A percentile compares a stretch with the other conserved stretches of the same genome.
Conservation (phyloP, 163 green algal species). For the Coccomyxa subellipsoidea region DNA sequence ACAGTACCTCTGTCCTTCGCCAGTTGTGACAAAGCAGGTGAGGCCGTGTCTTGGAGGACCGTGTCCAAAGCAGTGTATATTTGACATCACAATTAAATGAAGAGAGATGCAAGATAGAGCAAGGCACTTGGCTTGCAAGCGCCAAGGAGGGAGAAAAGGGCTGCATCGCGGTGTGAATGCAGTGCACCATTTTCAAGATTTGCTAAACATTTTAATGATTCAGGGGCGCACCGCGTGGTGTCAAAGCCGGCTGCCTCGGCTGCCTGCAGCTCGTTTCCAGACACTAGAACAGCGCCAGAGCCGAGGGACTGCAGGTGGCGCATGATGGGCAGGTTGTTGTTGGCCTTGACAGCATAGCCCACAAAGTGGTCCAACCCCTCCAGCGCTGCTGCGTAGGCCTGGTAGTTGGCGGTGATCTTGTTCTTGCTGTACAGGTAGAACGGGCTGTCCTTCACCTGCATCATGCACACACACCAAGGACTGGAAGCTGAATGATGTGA, state of each 20-base stretch:
- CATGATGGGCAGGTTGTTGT: constrained; percentile 93
- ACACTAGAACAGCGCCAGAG: constrained; percentile 88
- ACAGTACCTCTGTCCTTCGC: too few species aligned
- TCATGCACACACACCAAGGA: not conserved
- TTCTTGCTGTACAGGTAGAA: constrained; percentile 83
- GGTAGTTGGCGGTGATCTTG: constrained; percentile 74
- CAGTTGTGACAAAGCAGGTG: too few species aligned
- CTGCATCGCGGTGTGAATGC: too few species aligned
- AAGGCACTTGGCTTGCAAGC: too few species aligned
- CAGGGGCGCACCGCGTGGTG: constrained; percentile 59
- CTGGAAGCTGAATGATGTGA: not conserved
- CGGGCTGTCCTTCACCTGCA: constrained; percentile 60
- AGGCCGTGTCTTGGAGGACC: too few species aligned
- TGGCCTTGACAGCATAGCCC: constrained; percentile 95
- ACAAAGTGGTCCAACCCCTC: constrained; percentile 85
- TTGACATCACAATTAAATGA: too few species aligned
- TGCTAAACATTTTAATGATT: too few species aligned
- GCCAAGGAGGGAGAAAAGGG: too few species aligned
- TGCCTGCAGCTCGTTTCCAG: constrained; percentile 85
- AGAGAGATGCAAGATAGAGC: too few species aligned
- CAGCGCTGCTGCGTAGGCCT: constrained; percentile 82
- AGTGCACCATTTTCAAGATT: too few species aligned
- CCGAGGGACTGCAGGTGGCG: constrained; percentile 68
- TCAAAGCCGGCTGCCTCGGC: constrained; percentile 84
- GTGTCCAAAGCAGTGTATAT: too few species aligned